Evolutionary conservation across 1,284 basidiomycete genomes (phyloP).

Genomic region (Naganishia sp.): DNA sequence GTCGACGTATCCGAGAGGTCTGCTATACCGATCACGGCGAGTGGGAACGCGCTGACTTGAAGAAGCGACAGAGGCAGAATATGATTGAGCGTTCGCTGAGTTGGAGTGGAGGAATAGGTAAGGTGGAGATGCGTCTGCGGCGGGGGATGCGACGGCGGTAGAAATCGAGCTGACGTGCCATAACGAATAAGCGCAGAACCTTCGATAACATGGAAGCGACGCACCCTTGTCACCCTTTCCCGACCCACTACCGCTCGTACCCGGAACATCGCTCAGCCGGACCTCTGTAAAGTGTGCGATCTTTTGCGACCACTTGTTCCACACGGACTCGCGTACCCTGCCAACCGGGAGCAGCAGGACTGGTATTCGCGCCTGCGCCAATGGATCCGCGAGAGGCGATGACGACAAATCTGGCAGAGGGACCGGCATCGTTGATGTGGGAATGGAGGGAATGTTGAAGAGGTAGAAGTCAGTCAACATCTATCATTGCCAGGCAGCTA

Average conservation of each 20-base stretch:
- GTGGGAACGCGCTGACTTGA: conserved; percentile 31
- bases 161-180: conserved; percentile 29
- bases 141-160: conserved; percentile 32
- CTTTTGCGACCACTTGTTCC: conserved; percentile 31
- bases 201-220: background rate
- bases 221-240: conserved; percentile 29
- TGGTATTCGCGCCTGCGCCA: conserved; percentile 48
- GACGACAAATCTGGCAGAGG: conserved; percentile 7
- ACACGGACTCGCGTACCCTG: conserved; percentile 13
- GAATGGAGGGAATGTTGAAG: background rate
- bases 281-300: conserved; percentile 26
- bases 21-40: conserved; percentile 34
- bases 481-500: background rate
- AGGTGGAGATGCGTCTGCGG: conserved; percentile 33
- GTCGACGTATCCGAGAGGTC: conserved; percentile 33
- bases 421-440: conserved; percentile 10
- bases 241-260: conserved; percentile 29
- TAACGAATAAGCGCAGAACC: background rate
- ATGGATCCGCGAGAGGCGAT: conserved; percentile 42
- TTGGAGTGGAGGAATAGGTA: conserved; percentile 16
- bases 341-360: conserved; percentile 51
- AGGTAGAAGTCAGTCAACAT: conserved; percentile 21
- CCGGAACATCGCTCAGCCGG: conserved; percentile 34
- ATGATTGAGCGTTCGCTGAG: conserved; percentile 11
- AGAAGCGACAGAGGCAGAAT: conserved; percentile 29